Base-by-base conservation (phyloP, 1,284 basidiomycete species). In the Moesziomyces aphidis region DNA sequence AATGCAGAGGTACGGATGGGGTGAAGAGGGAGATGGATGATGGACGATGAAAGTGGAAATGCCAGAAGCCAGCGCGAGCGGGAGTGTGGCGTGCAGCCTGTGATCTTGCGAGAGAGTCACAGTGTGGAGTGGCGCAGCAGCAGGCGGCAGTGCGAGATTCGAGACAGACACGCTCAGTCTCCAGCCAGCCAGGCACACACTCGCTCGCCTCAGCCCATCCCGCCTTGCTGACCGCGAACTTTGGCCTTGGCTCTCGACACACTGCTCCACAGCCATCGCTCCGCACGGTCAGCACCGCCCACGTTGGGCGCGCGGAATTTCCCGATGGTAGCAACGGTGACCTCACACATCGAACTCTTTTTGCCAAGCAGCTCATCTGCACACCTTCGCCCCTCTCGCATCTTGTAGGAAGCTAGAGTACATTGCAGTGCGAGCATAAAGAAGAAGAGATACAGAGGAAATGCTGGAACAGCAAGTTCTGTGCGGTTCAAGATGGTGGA, bases 41-140 rank as follows among this genome's bases (percentile, higher is more conserved):
- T 4, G 13, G 13, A 13, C 36, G 17, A 15, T 17, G 13, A 8
- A 13, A 36, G 11, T 13, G 13, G 36, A 13, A 15, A 17, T 13
- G 36, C 36, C 36, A 17, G 17, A 13, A 36, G 39, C 6, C 43
- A 7, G n/a, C n/a, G 21, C 5, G 13, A 22, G 23, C 36, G 44
- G 21, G 45, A 42, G 50, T 59, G 57, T 52, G 50, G 19, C 36
- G 26, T 34, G 50, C 42, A 17, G 31, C 22, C 22, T 46, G 28
- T 49, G 22, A 28, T 23, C 21, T 34, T 19, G 19, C 5, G 43
- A 26, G 7, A 19, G 43, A 26, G 21, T n/a, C 26, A 5, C 31
- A 46, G 42, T 22, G n/a, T 10, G 36, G 24, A 28, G 50, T 50
- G 50, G 56, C 56, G 49, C 55, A 36, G 42, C 47, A 48, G 39